phyloP scores from a whole-genome alignment of 441 rosid genomes.

The Corymbia calophylla region DNA sequence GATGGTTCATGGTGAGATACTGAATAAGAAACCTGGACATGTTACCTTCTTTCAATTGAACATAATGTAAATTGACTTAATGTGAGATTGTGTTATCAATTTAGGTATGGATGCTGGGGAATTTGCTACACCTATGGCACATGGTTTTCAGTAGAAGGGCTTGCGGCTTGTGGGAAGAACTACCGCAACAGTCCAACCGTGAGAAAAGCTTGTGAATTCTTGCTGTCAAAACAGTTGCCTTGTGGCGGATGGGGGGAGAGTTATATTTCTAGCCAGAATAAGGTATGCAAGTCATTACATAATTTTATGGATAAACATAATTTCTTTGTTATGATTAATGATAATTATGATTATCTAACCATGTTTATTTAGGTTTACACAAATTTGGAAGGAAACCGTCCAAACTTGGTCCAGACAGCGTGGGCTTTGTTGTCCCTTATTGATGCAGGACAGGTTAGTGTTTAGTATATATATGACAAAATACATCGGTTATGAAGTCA shows the following conservation, averaged over 20 bases:
- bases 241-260: slow-evolving; percentile 47
- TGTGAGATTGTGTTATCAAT: not conserved
- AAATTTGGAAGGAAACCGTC: slow-evolving; percentile 18
- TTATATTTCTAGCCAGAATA: slow-evolving; percentile 30
- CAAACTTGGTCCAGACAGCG: slow-evolving; percentile 32
- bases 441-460: slow-evolving; percentile 21
- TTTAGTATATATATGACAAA: not conserved
- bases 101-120: slow-evolving; percentile 38
- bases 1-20: slow-evolving; percentile 30
- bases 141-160: slow-evolving; percentile 30
- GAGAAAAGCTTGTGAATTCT: slow-evolving; percentile 28
- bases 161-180: slow-evolving; percentile 23
- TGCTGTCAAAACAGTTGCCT: slow-evolving; percentile 25
- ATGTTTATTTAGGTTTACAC: slow-evolving; percentile 17
- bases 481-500: not conserved
- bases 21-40: not conserved
- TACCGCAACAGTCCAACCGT: slow-evolving; percentile 11
- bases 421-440: slow-evolving; percentile 36
- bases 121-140: slow-evolving; percentile 35
- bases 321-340: not conserved
- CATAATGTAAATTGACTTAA: not conserved
- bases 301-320: no score
- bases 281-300: slow-evolving; percentile 6
- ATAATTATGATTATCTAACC: not conserved
- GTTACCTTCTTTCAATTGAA: not conserved